Conservation (phyloP, 139 green algal genomes). For the Ulvella scutata region DNA sequence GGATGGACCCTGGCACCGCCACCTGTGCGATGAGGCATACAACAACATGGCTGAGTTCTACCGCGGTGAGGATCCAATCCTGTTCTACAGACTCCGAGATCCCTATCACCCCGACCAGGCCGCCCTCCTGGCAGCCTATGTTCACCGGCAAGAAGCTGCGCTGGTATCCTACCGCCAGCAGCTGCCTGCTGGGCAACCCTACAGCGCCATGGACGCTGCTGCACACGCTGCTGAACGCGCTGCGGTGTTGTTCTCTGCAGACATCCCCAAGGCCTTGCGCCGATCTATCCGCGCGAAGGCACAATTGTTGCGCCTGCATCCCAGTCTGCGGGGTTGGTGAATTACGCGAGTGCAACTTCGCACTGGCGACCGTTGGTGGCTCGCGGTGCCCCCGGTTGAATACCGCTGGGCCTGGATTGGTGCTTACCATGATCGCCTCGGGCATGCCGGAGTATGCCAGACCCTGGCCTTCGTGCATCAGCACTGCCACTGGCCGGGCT, state of each 20-base stretch:
- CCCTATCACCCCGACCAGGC: not conserved
- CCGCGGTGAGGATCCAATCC: not conserved
- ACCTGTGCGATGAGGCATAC: slow-evolving; percentile 6
- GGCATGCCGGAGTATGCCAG: slow-evolving; percentile 8
- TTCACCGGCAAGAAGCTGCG: not conserved
- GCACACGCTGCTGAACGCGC: not conserved
- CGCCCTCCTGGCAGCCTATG: not conserved
- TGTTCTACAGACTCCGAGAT: not conserved
- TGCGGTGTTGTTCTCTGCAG: not conserved
- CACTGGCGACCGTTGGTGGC: not conserved
- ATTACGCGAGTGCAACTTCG: not conserved
- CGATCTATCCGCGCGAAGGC: not conserved
- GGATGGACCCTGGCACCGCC: slow-evolving; percentile 6
- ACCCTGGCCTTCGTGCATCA: not conserved
- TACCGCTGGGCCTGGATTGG: slow-evolving; percentile 8
- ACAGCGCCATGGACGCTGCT: not conserved
- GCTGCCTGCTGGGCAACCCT: too few species aligned
- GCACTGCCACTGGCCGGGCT: slow-evolving; percentile 6
- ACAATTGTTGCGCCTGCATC: not conserved
- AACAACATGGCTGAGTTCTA: slow-evolving; percentile 3
- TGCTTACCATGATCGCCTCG: slow-evolving; percentile 9
- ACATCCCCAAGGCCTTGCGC: not conserved
- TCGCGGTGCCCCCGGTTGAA: not conserved
- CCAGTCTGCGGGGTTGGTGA: not conserved
- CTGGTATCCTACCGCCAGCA: too few species aligned